Conservation (phyloP, 441 rosid genomes). For the Adansonia rubrostipa region DNA sequence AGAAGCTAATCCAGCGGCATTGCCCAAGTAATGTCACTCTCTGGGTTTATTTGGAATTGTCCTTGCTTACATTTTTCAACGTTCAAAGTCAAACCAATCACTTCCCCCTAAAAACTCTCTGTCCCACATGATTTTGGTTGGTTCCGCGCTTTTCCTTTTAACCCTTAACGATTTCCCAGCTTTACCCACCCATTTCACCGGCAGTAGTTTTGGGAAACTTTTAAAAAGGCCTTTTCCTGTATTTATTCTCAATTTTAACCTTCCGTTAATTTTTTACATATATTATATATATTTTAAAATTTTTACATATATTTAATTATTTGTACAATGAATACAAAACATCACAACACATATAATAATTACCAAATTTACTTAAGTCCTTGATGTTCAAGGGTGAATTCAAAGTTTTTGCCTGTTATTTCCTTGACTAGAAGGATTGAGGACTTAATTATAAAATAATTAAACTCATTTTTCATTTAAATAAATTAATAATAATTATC, state of each 20-base stretch:
- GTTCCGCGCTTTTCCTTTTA: neutral
- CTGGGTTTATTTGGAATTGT: neutral
- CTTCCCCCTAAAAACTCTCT: neutral
- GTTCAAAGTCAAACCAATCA: neutral
- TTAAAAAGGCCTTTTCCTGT: neutral
- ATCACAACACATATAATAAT: no score
- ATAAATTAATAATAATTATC: no score
- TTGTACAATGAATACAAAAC: no score
- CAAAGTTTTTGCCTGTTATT: neutral
- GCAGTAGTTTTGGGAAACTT: neutral
- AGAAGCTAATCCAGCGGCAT: neutral
- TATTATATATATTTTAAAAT: no score
- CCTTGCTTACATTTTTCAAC: neutral
- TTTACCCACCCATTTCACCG: neutral
- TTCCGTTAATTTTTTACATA: neutral
- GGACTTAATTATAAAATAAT: neutral
- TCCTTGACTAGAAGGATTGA: neutral
- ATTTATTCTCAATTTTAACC: neutral
- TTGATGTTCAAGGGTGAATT: no score
- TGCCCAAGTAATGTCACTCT: no score
- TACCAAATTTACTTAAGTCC: no score
- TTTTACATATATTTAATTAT: no score
- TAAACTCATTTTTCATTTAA: neutral
- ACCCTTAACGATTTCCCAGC: neutral
- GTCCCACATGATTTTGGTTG: constrained; percentile 15